Base-by-base conservation (phyloP, 768 basidiomycete species). In the Boletellus emodensis region DNA sequence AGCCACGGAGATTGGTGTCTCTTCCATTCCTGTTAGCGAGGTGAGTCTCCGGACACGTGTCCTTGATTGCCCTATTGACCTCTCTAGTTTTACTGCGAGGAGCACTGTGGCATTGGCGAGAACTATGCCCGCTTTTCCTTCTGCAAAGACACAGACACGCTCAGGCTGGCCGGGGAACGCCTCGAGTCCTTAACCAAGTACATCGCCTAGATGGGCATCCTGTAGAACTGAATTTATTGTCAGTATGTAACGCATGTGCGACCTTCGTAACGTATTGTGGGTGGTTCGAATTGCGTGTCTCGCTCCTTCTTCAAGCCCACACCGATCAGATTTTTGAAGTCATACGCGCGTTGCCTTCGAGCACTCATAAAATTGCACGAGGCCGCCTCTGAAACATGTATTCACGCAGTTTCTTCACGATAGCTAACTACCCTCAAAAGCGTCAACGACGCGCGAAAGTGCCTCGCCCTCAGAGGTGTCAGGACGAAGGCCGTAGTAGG, bases 11-110 rank as follows among this genome's bases (percentile, higher is more conserved):
- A 68, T 95, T 38, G 90, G 91, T 7, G 93, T 97, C 18, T 94
- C 93, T 30, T 84, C 88, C 6, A 96, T 97, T 53, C 94, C 94
- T 12, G 91, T 94, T 52, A 94, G 92, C 78, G 93, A 95, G 80
- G 92, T 92, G 68, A 61, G 79, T 62, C n/a, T 6, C 12, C 4
- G 26, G 17, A 12, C 35, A 20, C 33, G 9, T 32, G 5, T 13
- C 22, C 6, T 35, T 10, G 17, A 38, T 37, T 38, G 17, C 46
- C 43, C 14, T 53, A 62, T 37, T 56, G 40, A 50, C 44, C 48
- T 36, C 53, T 26, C 33, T 52, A 94, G 90, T 97, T 97, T 71
- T 97, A 95, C 71, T 93, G 91, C 62, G 78, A 84, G 57, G 89
- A 91, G 49, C 94, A 97, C 63, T 78, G 83, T 24, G 69, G 70